Conservation (phyloP, 768 basidiomycete genomes). For the Collybia mongolica region DNA sequence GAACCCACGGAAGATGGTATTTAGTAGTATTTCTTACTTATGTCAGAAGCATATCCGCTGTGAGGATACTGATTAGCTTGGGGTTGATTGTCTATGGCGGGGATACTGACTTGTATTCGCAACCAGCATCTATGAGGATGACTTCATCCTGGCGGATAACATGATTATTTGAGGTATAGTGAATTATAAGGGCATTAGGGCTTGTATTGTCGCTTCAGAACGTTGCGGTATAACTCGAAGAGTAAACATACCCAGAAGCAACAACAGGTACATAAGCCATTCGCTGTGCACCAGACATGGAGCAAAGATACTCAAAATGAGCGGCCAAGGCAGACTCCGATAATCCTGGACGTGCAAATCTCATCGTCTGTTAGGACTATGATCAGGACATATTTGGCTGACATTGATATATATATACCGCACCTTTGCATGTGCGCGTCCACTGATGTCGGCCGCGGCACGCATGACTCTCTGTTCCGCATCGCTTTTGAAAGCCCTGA, state of each 20-base stretch:
- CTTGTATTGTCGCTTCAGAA: constrained; percentile 32
- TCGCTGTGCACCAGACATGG: constrained; percentile 75
- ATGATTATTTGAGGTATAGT: constrained; percentile 92
- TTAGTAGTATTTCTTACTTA: constrained; percentile 53
- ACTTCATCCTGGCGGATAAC: constrained; percentile 68
- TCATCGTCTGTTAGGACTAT: constrained; percentile 66
- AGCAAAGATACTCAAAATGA: constrained; percentile 89
- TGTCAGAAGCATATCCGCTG: constrained; percentile 93
- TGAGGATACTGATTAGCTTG: constrained; percentile 1
- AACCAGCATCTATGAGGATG: constrained; percentile 88
- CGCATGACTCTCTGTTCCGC: constrained; percentile 81
- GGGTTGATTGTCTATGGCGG: not conserved
- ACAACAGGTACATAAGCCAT: constrained; percentile 98
- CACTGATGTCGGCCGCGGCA: constrained; percentile 84
- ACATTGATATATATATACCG: constrained; percentile 7
- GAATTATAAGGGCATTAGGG: constrained; percentile 86
- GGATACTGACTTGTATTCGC: constrained; percentile 77
- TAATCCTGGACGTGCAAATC: constrained; percentile 50
- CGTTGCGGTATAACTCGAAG: not conserved
- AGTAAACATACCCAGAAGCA: constrained; percentile 74
- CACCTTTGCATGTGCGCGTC: constrained; percentile 82
- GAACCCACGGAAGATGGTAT: not conserved
- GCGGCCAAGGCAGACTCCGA: constrained; percentile 52
- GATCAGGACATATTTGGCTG: not conserved
- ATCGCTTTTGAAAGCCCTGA: constrained; percentile 78